Percentiles rank a stretch among this genome's conserved stretches.
Conservation (phyloP, 352 stramenopile genomes). For the Phytophthora sp. region DNA sequence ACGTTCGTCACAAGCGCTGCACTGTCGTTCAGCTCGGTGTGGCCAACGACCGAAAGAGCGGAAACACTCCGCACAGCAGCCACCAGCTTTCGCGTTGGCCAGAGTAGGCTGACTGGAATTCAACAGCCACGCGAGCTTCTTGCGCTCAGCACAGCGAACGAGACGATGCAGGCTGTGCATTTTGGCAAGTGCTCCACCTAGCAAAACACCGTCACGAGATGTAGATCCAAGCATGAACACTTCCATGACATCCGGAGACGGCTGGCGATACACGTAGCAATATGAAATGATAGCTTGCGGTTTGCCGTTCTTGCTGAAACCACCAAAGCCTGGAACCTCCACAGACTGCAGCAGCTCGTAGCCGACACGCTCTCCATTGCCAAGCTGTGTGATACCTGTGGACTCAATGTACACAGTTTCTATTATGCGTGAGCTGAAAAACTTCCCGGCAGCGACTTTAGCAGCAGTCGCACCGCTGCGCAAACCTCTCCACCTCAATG, state of each 20-base stretch:
- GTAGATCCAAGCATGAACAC: slow-evolving; percentile 41
- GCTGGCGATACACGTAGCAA: slow-evolving; percentile 46
- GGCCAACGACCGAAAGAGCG: slow-evolving; percentile 33
- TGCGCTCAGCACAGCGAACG: slow-evolving; percentile 27
- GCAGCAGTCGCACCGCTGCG: slow-evolving; percentile 18
- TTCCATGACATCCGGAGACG: slow-evolving; percentile 27
- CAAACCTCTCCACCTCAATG: slow-evolving; percentile 33
- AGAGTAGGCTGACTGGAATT: slow-evolving; percentile 34
- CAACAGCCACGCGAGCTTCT: slow-evolving; percentile 46
- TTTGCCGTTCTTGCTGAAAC: slow-evolving; percentile 8
- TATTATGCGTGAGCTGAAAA: slow-evolving; percentile 18
- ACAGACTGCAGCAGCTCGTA: slow-evolving; percentile 45
- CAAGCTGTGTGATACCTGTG: slow-evolving; percentile 30
- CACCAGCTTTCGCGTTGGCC: slow-evolving; percentile 15
- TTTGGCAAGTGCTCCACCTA: slow-evolving; percentile 31
- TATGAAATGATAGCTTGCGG: slow-evolving; percentile 36
- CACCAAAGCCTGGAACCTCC: slow-evolving; percentile 21
- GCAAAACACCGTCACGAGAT: slow-evolving; percentile 29
- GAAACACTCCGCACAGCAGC: slow-evolving; percentile 40
- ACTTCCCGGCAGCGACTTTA: slow-evolving; percentile 13
- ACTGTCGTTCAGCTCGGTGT: slow-evolving; percentile 32
- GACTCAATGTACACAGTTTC: slow-evolving; percentile 44
- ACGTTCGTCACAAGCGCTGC: slow-evolving; percentile 38
- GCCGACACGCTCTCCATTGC: slow-evolving; percentile 33
- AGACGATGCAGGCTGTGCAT: slow-evolving; percentile 38